These are phyloP conservation scores for Aurinia saxatilis DNA, from an alignment of 345 rosid species.

Conservation along the genomic window DNA sequence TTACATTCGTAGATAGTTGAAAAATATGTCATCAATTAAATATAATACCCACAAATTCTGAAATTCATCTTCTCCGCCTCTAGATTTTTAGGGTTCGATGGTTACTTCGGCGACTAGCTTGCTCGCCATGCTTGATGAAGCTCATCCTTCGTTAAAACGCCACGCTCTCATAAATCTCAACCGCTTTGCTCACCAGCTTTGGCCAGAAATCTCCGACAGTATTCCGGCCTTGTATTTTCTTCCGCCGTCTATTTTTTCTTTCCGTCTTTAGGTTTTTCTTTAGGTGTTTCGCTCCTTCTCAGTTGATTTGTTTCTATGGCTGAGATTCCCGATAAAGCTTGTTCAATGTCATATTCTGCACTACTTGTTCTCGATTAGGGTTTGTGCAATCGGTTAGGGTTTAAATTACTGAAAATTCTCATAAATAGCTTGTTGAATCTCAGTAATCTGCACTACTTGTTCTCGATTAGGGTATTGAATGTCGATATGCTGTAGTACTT, in stretches of 20 bases:
- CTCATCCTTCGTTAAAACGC: conserved; percentile 53
- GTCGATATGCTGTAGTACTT: too few species aligned
- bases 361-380: too few species aligned
- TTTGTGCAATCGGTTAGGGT: too few species aligned
- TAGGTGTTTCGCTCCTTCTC: neutral
- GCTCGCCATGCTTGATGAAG: conserved; percentile 78
- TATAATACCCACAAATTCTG: too few species aligned
- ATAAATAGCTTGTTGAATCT: too few species aligned
- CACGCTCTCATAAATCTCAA: conserved; percentile 77
- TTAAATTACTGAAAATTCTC: too few species aligned
- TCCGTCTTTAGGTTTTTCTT: neutral
- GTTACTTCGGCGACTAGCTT: conserved; percentile 71
- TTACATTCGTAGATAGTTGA: too few species aligned
- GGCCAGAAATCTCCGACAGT: conserved; percentile 91
- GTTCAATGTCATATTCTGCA: too few species aligned
- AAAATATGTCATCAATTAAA: too few species aligned
- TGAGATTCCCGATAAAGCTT: neutral
- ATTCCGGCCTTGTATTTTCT: conserved; percentile 56
- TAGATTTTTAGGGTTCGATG: conserved; percentile 37
- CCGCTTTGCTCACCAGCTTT: conserved; percentile 58
- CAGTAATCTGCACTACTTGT: too few species aligned
- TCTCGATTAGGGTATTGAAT: too few species aligned
- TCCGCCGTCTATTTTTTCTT: neutral
- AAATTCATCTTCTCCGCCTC: too few species aligned
- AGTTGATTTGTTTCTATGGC: conserved; percentile 7